phyloP scores from a whole-genome alignment of 306 rosid genomes.

The Prunus dulcis region DNA sequence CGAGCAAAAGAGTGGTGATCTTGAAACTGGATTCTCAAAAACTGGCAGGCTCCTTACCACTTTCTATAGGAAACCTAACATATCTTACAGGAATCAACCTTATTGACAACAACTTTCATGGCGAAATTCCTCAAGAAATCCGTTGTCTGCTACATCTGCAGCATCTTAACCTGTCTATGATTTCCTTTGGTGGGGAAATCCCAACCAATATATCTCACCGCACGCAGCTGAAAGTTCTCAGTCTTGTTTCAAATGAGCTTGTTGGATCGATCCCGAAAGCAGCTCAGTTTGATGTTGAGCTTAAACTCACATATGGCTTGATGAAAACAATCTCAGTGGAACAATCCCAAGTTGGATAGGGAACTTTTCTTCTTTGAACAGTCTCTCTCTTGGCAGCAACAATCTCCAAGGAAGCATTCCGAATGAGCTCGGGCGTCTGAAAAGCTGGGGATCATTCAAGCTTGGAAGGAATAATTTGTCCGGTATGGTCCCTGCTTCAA shows the following conservation, averaged over 20 bases:
- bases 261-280: conserved; percentile 18
- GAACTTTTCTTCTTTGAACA: conserved; percentile 32
- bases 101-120: conserved; percentile 18
- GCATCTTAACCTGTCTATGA: conserved; percentile 20
- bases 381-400: neutral
- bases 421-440: conserved; percentile 22
- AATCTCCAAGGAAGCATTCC: neutral
- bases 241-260: neutral
- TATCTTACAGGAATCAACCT: conserved; percentile 22
- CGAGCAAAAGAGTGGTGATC: conserved; percentile 14
- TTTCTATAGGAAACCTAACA: conserved; percentile 39
- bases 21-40: conserved; percentile 6
- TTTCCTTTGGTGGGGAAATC: conserved; percentile 28
- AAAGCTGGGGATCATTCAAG: conserved; percentile 11
- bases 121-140: conserved; percentile 28
- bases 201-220: conserved; percentile 32
- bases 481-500: conserved; percentile 24
- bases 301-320: neutral
- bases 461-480: conserved; percentile 28
- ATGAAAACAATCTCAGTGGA: conserved; percentile 34
- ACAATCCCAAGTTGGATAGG: conserved; percentile 47
- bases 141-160: conserved; percentile 6
- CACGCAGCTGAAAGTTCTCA: conserved; percentile 6
- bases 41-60: conserved; percentile 24
- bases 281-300: conserved; percentile 3